Evolutionary conservation across 208 protist genomes (phyloP).

Genomic region (Crithidia thermophila): DNA sequence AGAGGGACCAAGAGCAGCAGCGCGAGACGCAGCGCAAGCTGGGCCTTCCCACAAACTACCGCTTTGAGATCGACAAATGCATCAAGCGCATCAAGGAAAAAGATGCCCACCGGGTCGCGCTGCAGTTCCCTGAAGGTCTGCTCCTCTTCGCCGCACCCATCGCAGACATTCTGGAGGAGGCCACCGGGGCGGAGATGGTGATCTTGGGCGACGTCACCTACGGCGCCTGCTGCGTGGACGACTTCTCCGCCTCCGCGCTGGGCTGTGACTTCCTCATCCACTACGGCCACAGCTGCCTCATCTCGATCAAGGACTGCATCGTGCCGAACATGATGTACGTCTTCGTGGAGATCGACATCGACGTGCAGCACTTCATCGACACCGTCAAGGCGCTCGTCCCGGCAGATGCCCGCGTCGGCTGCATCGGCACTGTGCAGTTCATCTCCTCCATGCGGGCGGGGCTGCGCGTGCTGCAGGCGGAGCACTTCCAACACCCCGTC

Average conservation of each 20-base stretch:
- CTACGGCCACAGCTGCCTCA: conserved; percentile 99
- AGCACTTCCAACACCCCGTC: conserved; percentile 83
- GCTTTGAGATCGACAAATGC: conserved; percentile 99
- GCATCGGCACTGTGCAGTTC: conserved; percentile 98
- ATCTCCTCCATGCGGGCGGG: conserved; percentile 93
- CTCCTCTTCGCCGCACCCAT: conserved; percentile 97
- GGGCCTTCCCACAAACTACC: conserved; percentile 97
- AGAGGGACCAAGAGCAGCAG: conserved; percentile 28
- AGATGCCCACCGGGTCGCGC: conserved; percentile 91
- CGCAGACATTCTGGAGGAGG: conserved; percentile 96
- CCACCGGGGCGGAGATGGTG: conserved; percentile 91
- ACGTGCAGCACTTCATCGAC: conserved; percentile 97
- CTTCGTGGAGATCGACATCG: conserved; percentile 99
- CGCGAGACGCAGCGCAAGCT: conserved; percentile 30
- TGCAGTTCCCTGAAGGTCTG: conserved; percentile 99
- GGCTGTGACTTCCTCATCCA: conserved; percentile 98
- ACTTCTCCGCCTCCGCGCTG: conserved; percentile 95
- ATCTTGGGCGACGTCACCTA: conserved; percentile 99
- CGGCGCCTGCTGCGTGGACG: conserved; percentile 99
- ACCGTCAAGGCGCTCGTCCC: conserved; percentile 94
- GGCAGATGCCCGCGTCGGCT: conserved; percentile 67
- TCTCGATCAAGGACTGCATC: conserved; percentile 92
- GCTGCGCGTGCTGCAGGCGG: conserved; percentile 64
- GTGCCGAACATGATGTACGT: conserved; percentile 98
- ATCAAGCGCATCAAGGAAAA: conserved; percentile 93